A percentile compares a stretch with the other conserved stretches of the same genome.
These are phyloP conservation scores for Nemania sp. DNA, from an alignment of 2,329 filamentous ascomycete genomes.

Conservation along the genomic window DNA sequence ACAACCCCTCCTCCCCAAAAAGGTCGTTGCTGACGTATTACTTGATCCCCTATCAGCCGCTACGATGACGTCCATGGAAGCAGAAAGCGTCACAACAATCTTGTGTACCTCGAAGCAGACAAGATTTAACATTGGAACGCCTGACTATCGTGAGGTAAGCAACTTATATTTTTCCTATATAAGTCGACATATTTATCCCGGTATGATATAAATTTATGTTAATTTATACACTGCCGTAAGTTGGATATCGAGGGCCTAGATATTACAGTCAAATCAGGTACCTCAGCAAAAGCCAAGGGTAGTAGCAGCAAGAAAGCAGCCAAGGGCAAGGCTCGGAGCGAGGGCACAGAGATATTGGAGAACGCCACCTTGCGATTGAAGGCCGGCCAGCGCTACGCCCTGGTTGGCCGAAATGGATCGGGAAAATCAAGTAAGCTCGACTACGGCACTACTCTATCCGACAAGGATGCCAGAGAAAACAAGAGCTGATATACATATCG, in stretches of 20 bases:
- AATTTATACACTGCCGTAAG: conserved; percentile 52
- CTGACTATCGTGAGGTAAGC: conserved; percentile 67
- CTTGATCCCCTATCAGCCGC: background rate
- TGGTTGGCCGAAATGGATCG: conserved; percentile 83
- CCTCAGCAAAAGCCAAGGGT: conserved; percentile 24
- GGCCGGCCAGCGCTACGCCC: conserved; percentile 78
- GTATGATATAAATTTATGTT: background rate
- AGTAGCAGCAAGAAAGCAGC: conserved; percentile 46
- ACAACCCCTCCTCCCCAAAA: background rate
- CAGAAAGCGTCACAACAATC: conserved; percentile 65
- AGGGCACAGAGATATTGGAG: conserved; percentile 72
- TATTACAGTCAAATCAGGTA: conserved; percentile 69
- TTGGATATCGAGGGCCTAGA: conserved; percentile 79
- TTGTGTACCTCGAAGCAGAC: conserved; percentile 75
- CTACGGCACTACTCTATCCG: background rate
- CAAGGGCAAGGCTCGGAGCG: conserved; percentile 57
- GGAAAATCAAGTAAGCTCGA: conserved; percentile 78
- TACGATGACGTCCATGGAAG: conserved; percentile 61
- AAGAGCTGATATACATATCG: conserved; percentile 10
- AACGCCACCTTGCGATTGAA: conserved; percentile 79
- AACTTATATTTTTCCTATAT: background rate
- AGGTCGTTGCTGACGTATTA: background rate
- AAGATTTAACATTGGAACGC: conserved; percentile 70
- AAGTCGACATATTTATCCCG: background rate
- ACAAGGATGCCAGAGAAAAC: background rate